phyloP scores from a whole-genome alignment of 2,329 filamentous ascomycete species.

The Neoarthrinium moseri region DNA sequence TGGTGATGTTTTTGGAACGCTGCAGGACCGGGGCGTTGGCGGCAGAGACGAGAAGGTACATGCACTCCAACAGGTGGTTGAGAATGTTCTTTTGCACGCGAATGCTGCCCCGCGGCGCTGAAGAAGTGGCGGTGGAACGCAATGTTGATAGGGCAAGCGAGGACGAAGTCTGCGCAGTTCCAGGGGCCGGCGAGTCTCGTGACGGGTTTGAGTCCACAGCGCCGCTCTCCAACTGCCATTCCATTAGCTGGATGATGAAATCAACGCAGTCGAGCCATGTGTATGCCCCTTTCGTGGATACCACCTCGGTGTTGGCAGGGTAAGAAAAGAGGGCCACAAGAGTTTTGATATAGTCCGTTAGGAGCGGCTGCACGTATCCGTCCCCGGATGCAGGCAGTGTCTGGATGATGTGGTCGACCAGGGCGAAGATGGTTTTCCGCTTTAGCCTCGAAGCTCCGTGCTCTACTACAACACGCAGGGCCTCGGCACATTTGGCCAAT shows the following conservation, averaged over 20 bases:
- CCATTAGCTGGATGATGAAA: slow-evolving; percentile 69
- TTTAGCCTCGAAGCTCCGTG: slow-evolving; percentile 68
- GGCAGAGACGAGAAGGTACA: slow-evolving; percentile 62
- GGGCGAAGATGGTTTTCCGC: slow-evolving; percentile 72
- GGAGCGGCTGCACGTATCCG: slow-evolving; percentile 66
- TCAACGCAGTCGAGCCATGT: slow-evolving; percentile 69
- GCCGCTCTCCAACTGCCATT: slow-evolving; percentile 43
- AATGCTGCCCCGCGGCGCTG: slow-evolving; percentile 14
- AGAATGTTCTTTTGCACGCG: slow-evolving; percentile 34
- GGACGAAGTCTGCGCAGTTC: slow-evolving; percentile 25
- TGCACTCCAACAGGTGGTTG: slow-evolving; percentile 61
- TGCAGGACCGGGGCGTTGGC: slow-evolving; percentile 66
- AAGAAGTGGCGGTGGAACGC: slow-evolving; percentile 24
- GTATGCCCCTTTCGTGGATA: slow-evolving; percentile 54
- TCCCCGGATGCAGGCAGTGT: slow-evolving; percentile 63
- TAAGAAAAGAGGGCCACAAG: slow-evolving; percentile 69
- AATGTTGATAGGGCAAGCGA: slow-evolving; percentile 28
- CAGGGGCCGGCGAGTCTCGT: slow-evolving; percentile 47
- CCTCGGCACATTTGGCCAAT: slow-evolving; percentile 67
- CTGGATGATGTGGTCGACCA: slow-evolving; percentile 81
- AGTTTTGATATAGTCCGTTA: slow-evolving; percentile 76
- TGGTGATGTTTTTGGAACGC: slow-evolving; percentile 55
- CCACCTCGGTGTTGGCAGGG: slow-evolving; percentile 76
- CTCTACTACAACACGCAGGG: slow-evolving; percentile 70
- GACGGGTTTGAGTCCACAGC: slow-evolving; percentile 34